A percentile compares a stretch with the other conserved stretches of the same genome.
Evolutionary conservation across 805 yeast genomes (phyloP).

Genomic region (Saccharomycopsis schoenii): DNA sequence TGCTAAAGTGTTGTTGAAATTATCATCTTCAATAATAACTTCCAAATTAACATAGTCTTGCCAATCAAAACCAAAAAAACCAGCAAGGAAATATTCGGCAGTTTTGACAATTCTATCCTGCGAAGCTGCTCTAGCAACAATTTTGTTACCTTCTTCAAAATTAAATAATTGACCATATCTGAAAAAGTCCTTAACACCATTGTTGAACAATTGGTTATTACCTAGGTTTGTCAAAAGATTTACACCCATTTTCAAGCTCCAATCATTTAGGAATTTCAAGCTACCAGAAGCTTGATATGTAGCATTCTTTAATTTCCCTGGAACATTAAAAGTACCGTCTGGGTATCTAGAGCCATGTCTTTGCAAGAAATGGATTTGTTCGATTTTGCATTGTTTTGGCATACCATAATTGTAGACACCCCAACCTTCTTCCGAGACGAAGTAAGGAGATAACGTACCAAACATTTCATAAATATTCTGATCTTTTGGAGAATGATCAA

Average conservation of each 20-base stretch:
- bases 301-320: slow-evolving; percentile 29
- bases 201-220: slow-evolving; percentile 20
- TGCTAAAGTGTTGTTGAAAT: slow-evolving; percentile 20
- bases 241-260: slow-evolving; percentile 18
- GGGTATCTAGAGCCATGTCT: slow-evolving; percentile 81
- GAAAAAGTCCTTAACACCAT: slow-evolving; percentile 19
- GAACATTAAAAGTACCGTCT: slow-evolving; percentile 27
- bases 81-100: slow-evolving; percentile 36
- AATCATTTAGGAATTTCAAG: slow-evolving; percentile 43
- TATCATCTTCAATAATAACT: slow-evolving; percentile 17
- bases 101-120: slow-evolving; percentile 40
- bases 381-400: slow-evolving; percentile 37
- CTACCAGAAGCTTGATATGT: slow-evolving; percentile 33
- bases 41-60: slow-evolving; percentile 19
- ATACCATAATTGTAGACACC: slow-evolving; percentile 20
- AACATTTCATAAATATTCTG: slow-evolving; percentile 18
- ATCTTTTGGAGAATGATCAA: slow-evolving; percentile 17
- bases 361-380: slow-evolving; percentile 60
- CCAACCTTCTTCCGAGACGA: slow-evolving; percentile 18
- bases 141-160: slow-evolving; percentile 8
- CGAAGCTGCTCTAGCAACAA: slow-evolving; percentile 27
- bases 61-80: slow-evolving; percentile 34
- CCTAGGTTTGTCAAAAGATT: slow-evolving; percentile 18
- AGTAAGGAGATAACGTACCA: slow-evolving; percentile 19
- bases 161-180: slow-evolving; percentile 19